Evolutionary conservation across 208 protist species (phyloP).

Genomic region (Naegleria lovaniensis): DNA sequence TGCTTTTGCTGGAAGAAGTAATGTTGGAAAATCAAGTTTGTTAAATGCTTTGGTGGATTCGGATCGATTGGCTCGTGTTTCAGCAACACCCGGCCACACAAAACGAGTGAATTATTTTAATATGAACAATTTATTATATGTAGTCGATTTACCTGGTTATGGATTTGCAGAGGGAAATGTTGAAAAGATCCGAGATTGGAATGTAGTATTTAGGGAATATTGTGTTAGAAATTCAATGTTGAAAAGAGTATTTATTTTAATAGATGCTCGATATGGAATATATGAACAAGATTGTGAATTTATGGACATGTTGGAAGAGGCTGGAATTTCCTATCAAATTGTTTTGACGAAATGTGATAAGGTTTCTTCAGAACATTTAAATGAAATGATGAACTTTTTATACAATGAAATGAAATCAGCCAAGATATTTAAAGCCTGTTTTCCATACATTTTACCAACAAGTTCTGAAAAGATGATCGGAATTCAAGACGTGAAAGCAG

Average conservation of each 20-base stretch:
- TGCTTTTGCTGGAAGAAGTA: conserved; percentile 22
- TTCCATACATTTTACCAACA: background rate
- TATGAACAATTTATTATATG: background rate
- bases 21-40: conserved; percentile 27
- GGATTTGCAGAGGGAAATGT: conserved; percentile 18
- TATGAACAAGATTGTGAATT: background rate
- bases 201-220: background rate
- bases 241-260: background rate
- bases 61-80: background rate
- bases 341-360: conserved; percentile 8
- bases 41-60: background rate
- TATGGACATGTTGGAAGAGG: background rate
- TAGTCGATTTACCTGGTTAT: conserved; percentile 30
- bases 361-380: background rate
- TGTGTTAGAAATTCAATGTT: background rate
- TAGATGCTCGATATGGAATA: background rate
- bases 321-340: background rate
- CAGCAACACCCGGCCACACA: conserved; percentile 8
- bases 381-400: background rate
- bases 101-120: conserved; percentile 11
- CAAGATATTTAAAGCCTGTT: background rate
- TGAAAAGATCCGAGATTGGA: background rate
- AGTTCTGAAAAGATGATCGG: background rate
- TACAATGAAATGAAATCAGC: background rate
- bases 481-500: background rate